Evolutionary conservation across 306 rosid species (phyloP), one percentile per base, ranked within the genome.

Genomic region (Dalbergia cochinchinensis): DNA sequence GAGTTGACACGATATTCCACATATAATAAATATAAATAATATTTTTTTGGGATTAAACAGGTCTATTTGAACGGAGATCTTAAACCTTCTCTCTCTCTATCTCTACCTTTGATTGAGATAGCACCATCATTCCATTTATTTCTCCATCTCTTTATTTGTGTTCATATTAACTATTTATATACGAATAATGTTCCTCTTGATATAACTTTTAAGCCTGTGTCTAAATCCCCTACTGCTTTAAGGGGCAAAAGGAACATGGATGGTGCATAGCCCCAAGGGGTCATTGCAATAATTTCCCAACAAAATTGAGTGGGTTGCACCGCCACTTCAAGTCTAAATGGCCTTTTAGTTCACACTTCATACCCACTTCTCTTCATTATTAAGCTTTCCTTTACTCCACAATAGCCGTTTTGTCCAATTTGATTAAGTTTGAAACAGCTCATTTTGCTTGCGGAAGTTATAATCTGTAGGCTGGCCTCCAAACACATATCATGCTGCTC

Each of bases 251-350:
- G 70, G 74, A 50, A 14, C 57, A 50, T 13, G 26, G 73, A 80
- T 67, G 73, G 39, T 14, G 59, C 42, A 53, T 16, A 50, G 8
- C 19, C 16, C 82, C 14, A 78, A 81, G 14, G 76, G 61, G 63
- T 79, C 64, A 68, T 66, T 16, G 11, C 63, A 74, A 48, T 51
- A 65, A 59, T 78, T 71, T 68, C 34, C 69, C 78, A 85, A 76
- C 86, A 87, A 73, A 71, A 65, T 68, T 45, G 73, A 66, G 93
- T 58, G 87, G 82, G 50, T 73, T 78, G 82, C 87, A 82, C 57
- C 22, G 54, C 73, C 55, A 60, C 44, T 37, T 37, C 64, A 72
- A 63, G 20, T 64, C 41, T 7, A 14, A 8, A 42, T 71, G 19
- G 53, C 61, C 48, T 47, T 39, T 57, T 55, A 61, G 10, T 78